phyloP scores from a whole-genome alignment of 768 basidiomycete species.

The Mycena sanguinolenta region DNA sequence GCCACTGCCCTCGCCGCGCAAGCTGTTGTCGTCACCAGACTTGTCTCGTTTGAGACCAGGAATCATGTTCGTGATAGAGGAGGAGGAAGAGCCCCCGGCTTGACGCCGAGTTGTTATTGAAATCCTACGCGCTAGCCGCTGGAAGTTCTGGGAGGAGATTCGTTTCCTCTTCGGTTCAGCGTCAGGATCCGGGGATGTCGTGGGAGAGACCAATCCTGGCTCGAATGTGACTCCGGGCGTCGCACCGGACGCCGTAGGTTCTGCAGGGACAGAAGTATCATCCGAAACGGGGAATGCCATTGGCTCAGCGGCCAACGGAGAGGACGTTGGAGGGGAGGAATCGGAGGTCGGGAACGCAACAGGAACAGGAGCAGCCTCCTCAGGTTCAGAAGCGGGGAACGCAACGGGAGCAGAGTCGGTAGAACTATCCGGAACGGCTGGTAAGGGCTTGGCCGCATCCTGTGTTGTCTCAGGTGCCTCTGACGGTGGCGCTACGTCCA shows the following conservation, averaged over 20 bases:
- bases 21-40: constrained; percentile 60
- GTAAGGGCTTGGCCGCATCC: neutral
- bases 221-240: constrained; percentile 77
- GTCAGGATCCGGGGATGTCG: constrained; percentile 80
- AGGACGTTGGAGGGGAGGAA: constrained; percentile 12
- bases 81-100: constrained; percentile 62
- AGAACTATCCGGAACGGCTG: neutral
- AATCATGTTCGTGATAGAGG: constrained; percentile 62
- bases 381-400: neutral
- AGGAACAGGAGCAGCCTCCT: neutral
- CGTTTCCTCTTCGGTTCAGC: constrained; percentile 84
- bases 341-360: constrained; percentile 39
- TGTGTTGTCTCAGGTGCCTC: constrained; percentile 7
- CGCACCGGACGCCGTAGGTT: constrained; percentile 41
- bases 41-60: constrained; percentile 68
- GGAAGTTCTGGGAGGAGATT: constrained; percentile 89
- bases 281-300: constrained; percentile 48
- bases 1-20: constrained; percentile 54
- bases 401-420: neutral
- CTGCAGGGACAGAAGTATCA: constrained; percentile 41
- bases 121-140: constrained; percentile 80
- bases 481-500: neutral
- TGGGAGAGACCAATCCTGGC: constrained; percentile 66
- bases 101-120: constrained; percentile 74
- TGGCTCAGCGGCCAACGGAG: constrained; percentile 41